phyloP scores from a whole-genome alignment of 441 rosid genomes.

The Jatropha podagrica region DNA sequence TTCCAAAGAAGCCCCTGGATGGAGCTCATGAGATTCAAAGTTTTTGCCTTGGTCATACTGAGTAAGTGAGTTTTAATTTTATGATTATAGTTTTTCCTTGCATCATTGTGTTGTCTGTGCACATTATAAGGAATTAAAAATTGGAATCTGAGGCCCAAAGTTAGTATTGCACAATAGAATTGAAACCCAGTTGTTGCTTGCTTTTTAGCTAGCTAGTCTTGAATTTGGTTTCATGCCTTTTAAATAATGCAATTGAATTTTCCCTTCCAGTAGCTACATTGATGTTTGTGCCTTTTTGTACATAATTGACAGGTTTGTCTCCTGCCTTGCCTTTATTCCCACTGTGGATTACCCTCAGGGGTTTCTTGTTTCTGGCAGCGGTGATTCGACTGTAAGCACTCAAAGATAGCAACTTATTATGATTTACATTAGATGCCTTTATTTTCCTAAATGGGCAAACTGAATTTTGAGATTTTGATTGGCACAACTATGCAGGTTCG shows the following conservation, averaged over 20 bases:
- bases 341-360: conserved; percentile 51
- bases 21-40: conserved; percentile 96
- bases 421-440: conserved; percentile 6
- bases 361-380: conserved; percentile 89
- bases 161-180: conserved; percentile 1
- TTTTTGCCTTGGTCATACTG: conserved; percentile 92
- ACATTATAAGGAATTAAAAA: not conserved
- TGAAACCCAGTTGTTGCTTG: not conserved
- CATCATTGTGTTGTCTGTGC: not conserved
- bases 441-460: conserved; percentile 8
- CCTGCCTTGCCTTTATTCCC: conserved; percentile 68
- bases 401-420: conserved; percentile 12
- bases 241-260: not conserved
- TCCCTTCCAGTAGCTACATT: not conserved
- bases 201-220: not conserved
- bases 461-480: conserved; percentile 21
- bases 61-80: conserved; percentile 58
- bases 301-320: conserved; percentile 57
- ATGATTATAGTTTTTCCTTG: conserved; percentile 11
- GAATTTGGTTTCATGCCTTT: not conserved
- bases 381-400: conserved; percentile 82
- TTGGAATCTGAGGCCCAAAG: not conserved
- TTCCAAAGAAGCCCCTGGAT: conserved; percentile 74
- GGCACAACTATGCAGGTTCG: conserved; percentile 56
- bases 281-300: conserved; percentile 14